These are phyloP conservation scores for Hyaloscypha variabilis DNA, from an alignment of 495 filamentous ascomycete genomes.

Conservation along the genomic window DNA sequence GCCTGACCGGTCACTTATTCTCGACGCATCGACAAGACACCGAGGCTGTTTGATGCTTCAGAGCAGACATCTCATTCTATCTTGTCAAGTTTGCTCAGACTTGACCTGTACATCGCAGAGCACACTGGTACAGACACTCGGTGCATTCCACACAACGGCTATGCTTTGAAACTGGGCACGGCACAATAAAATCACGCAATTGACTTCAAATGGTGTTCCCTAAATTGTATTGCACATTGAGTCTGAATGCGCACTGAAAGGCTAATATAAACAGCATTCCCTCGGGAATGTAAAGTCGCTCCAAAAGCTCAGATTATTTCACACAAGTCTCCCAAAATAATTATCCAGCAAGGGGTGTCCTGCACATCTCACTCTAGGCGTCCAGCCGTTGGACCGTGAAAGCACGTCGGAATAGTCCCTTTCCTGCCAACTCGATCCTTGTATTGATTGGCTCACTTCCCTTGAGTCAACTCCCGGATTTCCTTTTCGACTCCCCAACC, in stretches of 20 bases:
- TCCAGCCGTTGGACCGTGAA: conserved; percentile 22
- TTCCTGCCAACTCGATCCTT: neutral
- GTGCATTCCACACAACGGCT: neutral
- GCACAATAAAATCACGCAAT: neutral
- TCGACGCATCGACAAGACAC: neutral
- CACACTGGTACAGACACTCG: no score
- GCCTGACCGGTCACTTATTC: neutral
- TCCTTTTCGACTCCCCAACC: neutral
- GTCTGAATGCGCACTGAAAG: neutral
- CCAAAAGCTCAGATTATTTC: neutral
- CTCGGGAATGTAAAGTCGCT: conserved; percentile 5
- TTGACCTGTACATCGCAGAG: no score
- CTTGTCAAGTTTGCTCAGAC: no score
- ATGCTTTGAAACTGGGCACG: neutral
- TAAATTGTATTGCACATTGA: neutral
- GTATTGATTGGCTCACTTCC: neutral
- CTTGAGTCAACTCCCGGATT: neutral
- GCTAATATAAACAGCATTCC: neutral
- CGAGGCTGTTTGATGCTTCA: neutral
- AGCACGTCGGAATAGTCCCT: neutral
- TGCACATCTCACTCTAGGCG: conserved; percentile 26
- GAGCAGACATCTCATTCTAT: neutral
- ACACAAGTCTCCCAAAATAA: neutral
- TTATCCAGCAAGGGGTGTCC: conserved; percentile 18
- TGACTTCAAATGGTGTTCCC: neutral